Conservation (phyloP, 139 green algal genomes). For the Nannochloris sp. region DNA sequence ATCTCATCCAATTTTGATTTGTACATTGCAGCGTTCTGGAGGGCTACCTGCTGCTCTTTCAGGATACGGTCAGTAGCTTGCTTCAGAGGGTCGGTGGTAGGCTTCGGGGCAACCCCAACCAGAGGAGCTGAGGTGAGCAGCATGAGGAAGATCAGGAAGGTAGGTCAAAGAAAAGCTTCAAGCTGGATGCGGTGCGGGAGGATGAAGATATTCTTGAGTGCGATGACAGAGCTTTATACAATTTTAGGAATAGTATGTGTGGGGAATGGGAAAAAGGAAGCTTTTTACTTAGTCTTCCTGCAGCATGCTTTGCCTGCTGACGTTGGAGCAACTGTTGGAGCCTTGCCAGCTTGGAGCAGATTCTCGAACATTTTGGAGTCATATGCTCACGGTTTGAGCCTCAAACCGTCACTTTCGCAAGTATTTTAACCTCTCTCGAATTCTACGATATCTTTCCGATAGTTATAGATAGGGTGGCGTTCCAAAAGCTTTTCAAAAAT, state of each 20-base stretch:
- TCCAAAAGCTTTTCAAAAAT: no score
- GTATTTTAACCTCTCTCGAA: no score
- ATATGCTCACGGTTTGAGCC: no score
- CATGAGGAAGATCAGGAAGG: background rate
- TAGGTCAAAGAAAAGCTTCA: background rate
- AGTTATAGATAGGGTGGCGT: no score
- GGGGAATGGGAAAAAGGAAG: no score
- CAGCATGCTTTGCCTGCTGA: no score
- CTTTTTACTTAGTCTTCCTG: no score
- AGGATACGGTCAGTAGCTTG: constrained; percentile 14
- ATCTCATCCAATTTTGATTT: constrained; percentile 10
- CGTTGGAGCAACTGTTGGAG: background rate
- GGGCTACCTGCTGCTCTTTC: background rate
- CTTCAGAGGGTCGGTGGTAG: constrained; percentile 3
- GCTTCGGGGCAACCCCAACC: background rate
- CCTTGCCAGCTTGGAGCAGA: background rate
- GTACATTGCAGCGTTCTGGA: constrained; percentile 1
- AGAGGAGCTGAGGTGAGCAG: background rate
- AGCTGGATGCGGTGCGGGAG: background rate
- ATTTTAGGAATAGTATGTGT: background rate
- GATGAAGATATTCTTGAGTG: background rate
- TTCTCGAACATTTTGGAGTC: no score
- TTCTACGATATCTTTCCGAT: no score
- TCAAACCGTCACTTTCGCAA: no score
- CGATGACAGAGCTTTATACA: background rate